phyloP scores from a whole-genome alignment of 2,329 filamentous ascomycete species.

The Epichloe gansuensis region DNA sequence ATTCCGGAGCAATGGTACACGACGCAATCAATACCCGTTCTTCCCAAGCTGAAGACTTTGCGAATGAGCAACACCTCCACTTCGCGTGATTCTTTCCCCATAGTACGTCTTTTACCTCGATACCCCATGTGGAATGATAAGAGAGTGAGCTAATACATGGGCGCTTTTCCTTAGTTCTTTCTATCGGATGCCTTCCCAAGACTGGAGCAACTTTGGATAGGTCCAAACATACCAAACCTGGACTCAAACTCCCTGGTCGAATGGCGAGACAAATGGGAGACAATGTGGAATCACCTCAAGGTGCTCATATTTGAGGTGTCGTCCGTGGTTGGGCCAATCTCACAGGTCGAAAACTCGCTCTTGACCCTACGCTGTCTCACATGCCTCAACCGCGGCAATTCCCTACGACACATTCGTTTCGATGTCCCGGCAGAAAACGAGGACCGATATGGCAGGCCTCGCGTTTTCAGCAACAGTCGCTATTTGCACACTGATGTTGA shows the following conservation, averaged over 20 bases:
- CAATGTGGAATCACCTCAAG: slow-evolving; percentile 19
- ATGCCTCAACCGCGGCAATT: slow-evolving; percentile 16
- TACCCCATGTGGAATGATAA: neutral
- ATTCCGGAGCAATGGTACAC: slow-evolving; percentile 12
- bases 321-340: slow-evolving; percentile 11
- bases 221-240: slow-evolving; percentile 14
- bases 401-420: slow-evolving; percentile 20
- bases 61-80: slow-evolving; percentile 13
- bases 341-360: slow-evolving; percentile 13
- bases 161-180: slow-evolving; percentile 11
- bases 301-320: slow-evolving; percentile 13
- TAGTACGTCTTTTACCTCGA: slow-evolving; percentile 2
- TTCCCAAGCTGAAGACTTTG: slow-evolving; percentile 20
- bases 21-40: slow-evolving; percentile 6
- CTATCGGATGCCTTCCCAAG: slow-evolving; percentile 10
- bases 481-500: neutral
- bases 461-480: neutral
- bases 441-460: slow-evolving; percentile 5
- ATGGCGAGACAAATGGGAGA: slow-evolving; percentile 10
- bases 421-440: slow-evolving; percentile 16
- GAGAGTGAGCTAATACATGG: neutral
- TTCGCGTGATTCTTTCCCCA: neutral
- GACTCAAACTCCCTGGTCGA: neutral
- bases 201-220: slow-evolving; percentile 21
- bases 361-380: slow-evolving; percentile 13